phyloP scores from a whole-genome alignment of 2,329 filamentous ascomycete species.

The Trichoderma atrobrunneum region DNA sequence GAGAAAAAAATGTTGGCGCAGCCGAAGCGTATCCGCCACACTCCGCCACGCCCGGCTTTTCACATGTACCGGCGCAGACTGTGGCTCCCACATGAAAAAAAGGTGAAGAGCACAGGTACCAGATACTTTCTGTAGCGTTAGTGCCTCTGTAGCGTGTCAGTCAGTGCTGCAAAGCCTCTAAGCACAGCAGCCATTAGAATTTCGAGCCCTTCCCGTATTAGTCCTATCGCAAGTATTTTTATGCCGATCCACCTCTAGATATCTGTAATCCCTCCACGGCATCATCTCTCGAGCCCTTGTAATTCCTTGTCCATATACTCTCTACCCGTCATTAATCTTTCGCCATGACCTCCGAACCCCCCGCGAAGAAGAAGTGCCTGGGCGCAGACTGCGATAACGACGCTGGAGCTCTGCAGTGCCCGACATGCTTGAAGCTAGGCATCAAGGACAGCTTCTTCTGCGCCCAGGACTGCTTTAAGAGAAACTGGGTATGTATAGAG shows the following conservation, averaged over 20 bases:
- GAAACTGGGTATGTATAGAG: conserved; percentile 74
- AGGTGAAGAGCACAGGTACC: background rate
- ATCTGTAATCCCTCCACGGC: background rate
- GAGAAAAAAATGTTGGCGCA: background rate
- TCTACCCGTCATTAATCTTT: background rate
- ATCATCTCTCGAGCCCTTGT: background rate
- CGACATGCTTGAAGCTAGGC: conserved; percentile 87
- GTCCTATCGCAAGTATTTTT: conserved; percentile 2
- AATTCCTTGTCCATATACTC: background rate
- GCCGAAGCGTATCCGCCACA: background rate
- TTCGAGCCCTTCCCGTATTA: background rate
- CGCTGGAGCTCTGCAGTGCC: conserved; percentile 83
- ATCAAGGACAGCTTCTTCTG: conserved; percentile 93
- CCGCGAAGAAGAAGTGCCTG: conserved; percentile 67
- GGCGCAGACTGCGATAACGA: conserved; percentile 84
- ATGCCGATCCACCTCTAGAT: background rate
- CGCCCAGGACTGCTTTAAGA: conserved; percentile 98
- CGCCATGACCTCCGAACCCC: conserved; percentile 49
- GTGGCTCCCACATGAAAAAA: background rate
- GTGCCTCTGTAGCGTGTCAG: background rate
- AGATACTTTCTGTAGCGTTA: background rate
- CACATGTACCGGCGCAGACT: background rate
- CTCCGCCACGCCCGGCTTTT: background rate
- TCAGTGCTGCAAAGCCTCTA: background rate
- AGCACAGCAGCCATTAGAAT: background rate